Conservation (phyloP, 306 rosid genomes). For the Vigna mungo region DNA sequence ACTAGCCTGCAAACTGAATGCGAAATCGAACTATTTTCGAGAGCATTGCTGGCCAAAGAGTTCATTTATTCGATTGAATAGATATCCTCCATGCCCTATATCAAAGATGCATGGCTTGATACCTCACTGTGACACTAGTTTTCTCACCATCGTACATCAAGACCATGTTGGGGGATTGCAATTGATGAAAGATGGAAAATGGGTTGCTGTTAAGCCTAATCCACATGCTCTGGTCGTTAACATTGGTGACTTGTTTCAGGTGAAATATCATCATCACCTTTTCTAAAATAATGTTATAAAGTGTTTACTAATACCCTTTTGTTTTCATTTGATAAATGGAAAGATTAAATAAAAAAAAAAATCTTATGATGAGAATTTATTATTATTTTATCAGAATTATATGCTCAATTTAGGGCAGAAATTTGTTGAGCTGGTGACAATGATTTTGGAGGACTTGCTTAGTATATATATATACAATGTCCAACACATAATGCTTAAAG, state of each 20-base stretch:
- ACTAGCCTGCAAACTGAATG: slow-evolving; percentile 54
- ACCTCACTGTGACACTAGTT: slow-evolving; percentile 77
- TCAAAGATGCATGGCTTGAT: slow-evolving; percentile 61
- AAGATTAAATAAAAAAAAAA: not conserved
- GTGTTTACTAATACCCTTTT: no score
- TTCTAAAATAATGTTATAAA: no score
- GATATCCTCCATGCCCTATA: slow-evolving; percentile 75
- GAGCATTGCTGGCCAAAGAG: slow-evolving; percentile 55
- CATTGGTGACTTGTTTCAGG: slow-evolving; percentile 90
- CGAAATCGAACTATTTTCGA: slow-evolving; percentile 51
- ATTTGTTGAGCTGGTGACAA: not conserved
- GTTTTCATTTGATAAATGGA: not conserved
- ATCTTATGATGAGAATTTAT: no score
- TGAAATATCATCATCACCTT: slow-evolving; percentile 2
- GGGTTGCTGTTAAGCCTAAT: slow-evolving; percentile 64
- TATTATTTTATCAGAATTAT: not conserved
- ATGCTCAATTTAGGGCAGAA: not conserved
- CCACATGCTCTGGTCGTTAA: slow-evolving; percentile 63
- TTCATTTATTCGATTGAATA: slow-evolving; percentile 62
- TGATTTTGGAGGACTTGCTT: not conserved
- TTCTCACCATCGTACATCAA: slow-evolving; percentile 56
- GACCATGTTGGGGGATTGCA: slow-evolving; percentile 59
- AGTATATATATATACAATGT: not conserved
- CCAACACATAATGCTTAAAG: not conserved
- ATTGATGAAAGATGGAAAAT: slow-evolving; percentile 57